These are phyloP conservation scores for Pneumocystis murina DNA, from an alignment of 1,139 yeast genomes.

Conservation along the genomic window DNA sequence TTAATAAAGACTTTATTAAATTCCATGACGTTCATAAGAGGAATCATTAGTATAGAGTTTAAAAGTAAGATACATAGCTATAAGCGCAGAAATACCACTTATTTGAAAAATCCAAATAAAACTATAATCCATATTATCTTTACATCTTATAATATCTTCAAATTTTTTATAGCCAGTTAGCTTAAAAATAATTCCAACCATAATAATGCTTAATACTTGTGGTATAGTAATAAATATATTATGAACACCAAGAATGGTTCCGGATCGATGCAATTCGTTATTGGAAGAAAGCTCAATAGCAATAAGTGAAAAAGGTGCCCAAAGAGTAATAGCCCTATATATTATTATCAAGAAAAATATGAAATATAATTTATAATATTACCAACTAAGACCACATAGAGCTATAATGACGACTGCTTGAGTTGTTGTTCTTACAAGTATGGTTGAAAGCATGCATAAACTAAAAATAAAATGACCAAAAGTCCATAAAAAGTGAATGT, in stretches of 20 bases:
- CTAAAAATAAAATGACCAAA: slow-evolving; percentile 30
- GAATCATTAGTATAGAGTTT: slow-evolving; percentile 17
- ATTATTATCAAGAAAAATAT: not conserved
- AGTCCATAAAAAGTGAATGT: slow-evolving; percentile 30
- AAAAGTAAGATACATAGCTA: slow-evolving; percentile 27
- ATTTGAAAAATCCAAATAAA: slow-evolving; percentile 36
- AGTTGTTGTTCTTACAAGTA: slow-evolving; percentile 26
- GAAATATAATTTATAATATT: not conserved
- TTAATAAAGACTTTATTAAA: not conserved
- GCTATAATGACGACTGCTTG: slow-evolving; percentile 31
- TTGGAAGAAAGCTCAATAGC: slow-evolving; percentile 33
- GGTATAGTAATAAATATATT: slow-evolving; percentile 38
- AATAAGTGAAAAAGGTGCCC: slow-evolving; percentile 39
- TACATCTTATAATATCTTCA: slow-evolving; percentile 13
- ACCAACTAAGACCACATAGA: slow-evolving; percentile 37
- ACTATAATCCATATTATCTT: slow-evolving; percentile 22
- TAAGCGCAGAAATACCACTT: slow-evolving; percentile 32
- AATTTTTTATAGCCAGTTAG: slow-evolving; percentile 12
- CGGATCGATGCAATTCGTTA: slow-evolving; percentile 31
- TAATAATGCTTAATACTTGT: slow-evolving; percentile 32
- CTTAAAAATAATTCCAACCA: slow-evolving; percentile 29
- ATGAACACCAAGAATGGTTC: slow-evolving; percentile 34
- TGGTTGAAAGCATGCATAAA: slow-evolving; percentile 28
- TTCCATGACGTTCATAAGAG: slow-evolving; percentile 7
- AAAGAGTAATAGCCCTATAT: slow-evolving; percentile 27